phyloP scores from a whole-genome alignment of 2,329 filamentous ascomycete species.

The Cryphonectria parasitica region DNA sequence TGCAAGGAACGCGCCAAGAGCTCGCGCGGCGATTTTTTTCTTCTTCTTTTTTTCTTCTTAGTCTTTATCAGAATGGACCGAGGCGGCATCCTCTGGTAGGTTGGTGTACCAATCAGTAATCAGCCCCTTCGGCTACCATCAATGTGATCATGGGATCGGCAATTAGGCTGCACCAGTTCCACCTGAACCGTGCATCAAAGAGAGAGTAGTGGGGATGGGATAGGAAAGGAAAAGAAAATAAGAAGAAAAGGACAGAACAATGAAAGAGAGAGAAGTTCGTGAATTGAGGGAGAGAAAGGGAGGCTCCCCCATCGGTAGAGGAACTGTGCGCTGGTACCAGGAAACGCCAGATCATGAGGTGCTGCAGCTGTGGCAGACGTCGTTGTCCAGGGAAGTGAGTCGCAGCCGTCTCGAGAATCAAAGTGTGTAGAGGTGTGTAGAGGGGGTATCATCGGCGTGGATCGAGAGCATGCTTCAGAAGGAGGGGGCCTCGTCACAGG shows the following conservation, averaged over 20 bases:
- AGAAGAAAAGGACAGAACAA: slow-evolving; percentile 14
- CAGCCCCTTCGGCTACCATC: slow-evolving; percentile 5
- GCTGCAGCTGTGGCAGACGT: slow-evolving; percentile 41
- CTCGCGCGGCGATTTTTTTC: slow-evolving; percentile 13
- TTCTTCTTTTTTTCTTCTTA: slow-evolving; percentile 22
- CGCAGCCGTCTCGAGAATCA: slow-evolving; percentile 47
- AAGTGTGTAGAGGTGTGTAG: slow-evolving; percentile 57
- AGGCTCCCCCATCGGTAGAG: not conserved
- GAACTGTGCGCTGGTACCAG: not conserved
- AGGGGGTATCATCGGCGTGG: slow-evolving; percentile 57
- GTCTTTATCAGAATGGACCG: slow-evolving; percentile 22
- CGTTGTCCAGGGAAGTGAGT: slow-evolving; percentile 39
- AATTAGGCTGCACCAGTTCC: slow-evolving; percentile 22
- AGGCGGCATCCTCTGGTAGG: not conserved
- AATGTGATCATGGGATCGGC: not conserved
- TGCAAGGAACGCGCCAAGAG: slow-evolving; percentile 18
- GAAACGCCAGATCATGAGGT: slow-evolving; percentile 51
- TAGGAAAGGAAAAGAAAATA: slow-evolving; percentile 15
- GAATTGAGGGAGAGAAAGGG: slow-evolving; percentile 25
- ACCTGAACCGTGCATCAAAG: not conserved
- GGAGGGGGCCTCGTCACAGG: not conserved
- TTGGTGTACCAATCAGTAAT: slow-evolving; percentile 8
- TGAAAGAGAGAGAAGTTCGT: slow-evolving; percentile 29
- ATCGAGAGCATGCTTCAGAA: slow-evolving; percentile 22
- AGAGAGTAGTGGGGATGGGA: slow-evolving; percentile 23